Conservation (phyloP, 2,329 filamentous ascomycete genomes). For the Sarocladiaceae sp. region DNA sequence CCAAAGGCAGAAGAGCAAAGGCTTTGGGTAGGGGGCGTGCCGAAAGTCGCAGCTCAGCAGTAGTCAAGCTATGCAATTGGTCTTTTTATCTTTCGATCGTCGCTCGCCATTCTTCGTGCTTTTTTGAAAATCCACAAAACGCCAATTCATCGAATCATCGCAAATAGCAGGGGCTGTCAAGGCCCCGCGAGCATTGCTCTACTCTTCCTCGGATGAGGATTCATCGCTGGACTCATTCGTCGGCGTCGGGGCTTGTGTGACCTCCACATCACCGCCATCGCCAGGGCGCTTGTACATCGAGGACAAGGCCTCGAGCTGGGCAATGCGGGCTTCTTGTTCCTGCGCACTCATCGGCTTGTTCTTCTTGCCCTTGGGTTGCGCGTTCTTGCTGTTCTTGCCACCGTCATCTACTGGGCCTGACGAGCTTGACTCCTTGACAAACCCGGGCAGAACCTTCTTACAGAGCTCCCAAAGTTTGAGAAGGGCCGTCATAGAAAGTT, state of each 20-base stretch:
- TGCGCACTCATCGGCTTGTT: constrained; percentile 72
- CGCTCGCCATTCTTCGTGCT: neutral
- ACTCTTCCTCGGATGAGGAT: constrained; percentile 14
- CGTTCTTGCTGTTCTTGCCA: constrained; percentile 9
- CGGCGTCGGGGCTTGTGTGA: constrained; percentile 30
- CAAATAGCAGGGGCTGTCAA: neutral
- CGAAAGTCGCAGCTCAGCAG: neutral
- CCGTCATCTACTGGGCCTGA: constrained; percentile 12
- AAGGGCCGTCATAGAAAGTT: constrained; percentile 51
- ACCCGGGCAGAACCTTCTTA: constrained; percentile 37
- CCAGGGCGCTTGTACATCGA: constrained; percentile 31
- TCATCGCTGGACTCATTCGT: constrained; percentile 14
- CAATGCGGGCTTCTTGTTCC: constrained; percentile 64
- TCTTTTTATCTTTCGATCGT: neutral
- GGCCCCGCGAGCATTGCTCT: neutral
- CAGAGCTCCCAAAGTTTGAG: constrained; percentile 46
- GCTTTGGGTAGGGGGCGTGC: neutral
- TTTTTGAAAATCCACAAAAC: neutral
- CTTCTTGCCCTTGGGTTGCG: constrained; percentile 54
- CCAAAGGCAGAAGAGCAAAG: neutral
- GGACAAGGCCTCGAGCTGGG: constrained; percentile 50
- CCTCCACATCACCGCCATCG: constrained; percentile 44
- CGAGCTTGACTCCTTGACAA: constrained; percentile 29
- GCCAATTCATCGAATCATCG: constrained; percentile 2
- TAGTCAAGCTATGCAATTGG: neutral